Conservation (phyloP, 2,329 filamentous ascomycete species). For the Colletotrichum sp. region DNA sequence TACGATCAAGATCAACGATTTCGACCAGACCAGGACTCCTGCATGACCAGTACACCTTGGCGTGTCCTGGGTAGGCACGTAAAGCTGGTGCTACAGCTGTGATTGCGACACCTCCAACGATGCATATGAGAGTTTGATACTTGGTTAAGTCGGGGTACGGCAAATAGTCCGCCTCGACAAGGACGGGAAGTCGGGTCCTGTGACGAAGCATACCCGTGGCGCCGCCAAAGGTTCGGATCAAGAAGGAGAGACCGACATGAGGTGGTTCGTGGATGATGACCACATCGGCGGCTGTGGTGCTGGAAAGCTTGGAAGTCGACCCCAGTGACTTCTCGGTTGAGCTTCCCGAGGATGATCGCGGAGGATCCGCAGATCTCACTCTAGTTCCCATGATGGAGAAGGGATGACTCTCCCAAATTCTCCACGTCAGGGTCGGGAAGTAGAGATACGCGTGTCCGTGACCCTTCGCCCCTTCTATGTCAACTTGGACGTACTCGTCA, state of each 20-base stretch:
- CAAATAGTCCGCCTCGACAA: neutral
- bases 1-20: neutral
- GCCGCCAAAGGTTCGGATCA: neutral
- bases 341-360: neutral
- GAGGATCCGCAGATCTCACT: neutral
- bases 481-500: slow-evolving; percentile 40
- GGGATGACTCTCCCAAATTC: slow-evolving; percentile 59
- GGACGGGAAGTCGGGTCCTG: neutral
- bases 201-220: neutral
- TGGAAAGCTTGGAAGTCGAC: neutral
- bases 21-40: neutral
- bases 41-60: neutral
- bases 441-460: slow-evolving; percentile 50
- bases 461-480: slow-evolving; percentile 43
- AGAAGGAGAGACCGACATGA: neutral
- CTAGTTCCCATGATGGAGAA: slow-evolving; percentile 40
- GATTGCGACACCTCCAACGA: neutral
- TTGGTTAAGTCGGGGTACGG: neutral
- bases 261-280: neutral
- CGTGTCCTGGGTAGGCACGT: neutral
- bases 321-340: neutral
- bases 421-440: slow-evolving; percentile 49
- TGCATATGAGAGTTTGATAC: neutral
- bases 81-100: neutral
- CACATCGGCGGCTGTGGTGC: neutral